Base-by-base conservation (phyloP, 768 basidiomycete genomes). In the Tubosaeta brunneosetosa region DNA sequence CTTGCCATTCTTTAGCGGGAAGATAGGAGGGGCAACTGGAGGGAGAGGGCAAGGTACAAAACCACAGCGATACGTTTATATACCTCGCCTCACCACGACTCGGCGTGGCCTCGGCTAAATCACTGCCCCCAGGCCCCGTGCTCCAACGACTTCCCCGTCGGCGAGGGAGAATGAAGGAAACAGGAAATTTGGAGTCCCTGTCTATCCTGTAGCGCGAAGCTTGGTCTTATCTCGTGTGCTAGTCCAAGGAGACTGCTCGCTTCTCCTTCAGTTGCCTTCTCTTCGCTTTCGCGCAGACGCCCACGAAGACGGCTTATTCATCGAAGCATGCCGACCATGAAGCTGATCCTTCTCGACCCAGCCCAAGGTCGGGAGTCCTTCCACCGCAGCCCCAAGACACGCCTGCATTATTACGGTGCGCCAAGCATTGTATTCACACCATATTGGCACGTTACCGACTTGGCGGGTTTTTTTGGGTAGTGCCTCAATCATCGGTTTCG, bases 381-480 rank as follows among this genome's bases (percentile, higher is more conserved):
- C 36, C 78, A 78, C 53, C 73, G 77, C 38, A 78, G 75, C 27
- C 71, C 79, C 44, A 13, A 71, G 77, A 25, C 77, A 80, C 55
- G 76, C 78, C 45, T 80, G 77, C 25, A 78, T 81, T 77, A 82
- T 84, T 54, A 79, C 79, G 49, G 74, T 77, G 56, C 43, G 68
- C 60, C 43, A 47, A 34, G 56, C 26, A 1, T 47, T 26, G 11
- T 32, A 3, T 17, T 32, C 7, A 22, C 37, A 12, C n/a, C 13
- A 13, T 19, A 16, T 26, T 16, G 17, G 44, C n/a, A 1, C 43
- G 29, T 40, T 33, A 38, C 48, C 56, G 74, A 74, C 69, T 79
- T 16, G 77, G 77, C 8, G 74, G 75, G 3, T 22, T 40, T 77
- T 78, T n/a, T 70, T 79, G 6, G 78, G 80, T 13, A 81, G 80